Evolutionary conservation across 106 monocot species (phyloP).

Genomic region (Ottelia alismoides): DNA sequence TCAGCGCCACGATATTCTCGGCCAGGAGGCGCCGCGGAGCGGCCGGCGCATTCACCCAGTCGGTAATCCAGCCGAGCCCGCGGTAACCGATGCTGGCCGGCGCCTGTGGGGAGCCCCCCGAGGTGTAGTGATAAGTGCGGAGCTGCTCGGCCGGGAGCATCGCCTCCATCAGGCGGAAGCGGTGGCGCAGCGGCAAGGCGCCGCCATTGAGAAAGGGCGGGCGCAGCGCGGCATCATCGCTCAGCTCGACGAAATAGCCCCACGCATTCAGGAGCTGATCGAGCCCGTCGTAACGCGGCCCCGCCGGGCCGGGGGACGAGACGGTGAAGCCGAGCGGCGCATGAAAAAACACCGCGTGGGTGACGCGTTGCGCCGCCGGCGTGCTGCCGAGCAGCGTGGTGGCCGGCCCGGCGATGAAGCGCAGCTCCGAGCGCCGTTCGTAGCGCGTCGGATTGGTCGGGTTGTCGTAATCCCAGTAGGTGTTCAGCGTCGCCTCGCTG

Average conservation of each 20-base stretch:
- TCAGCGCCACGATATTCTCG: background rate
- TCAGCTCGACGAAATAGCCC: background rate
- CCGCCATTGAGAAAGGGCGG: background rate
- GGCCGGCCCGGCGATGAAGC: background rate
- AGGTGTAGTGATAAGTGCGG: background rate
- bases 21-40: background rate
- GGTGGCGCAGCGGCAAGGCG: background rate
- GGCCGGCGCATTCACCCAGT: background rate
- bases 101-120: too few species aligned
- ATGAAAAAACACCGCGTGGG: background rate
- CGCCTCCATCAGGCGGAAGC: background rate
- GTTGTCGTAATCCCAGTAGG: constrained; percentile 1
- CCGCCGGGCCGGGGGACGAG: too few species aligned
- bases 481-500: background rate
- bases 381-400: background rate
- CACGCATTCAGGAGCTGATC: background rate
- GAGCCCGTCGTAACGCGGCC: background rate
- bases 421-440: background rate
- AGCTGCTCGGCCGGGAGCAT: background rate
- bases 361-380: background rate
- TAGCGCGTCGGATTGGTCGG: background rate
- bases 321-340: background rate
- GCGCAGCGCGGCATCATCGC: background rate
- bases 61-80: background rate
- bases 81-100: too few species aligned